Conservation (phyloP, 805 yeast species). For the Monosporozyma servazzii region DNA sequence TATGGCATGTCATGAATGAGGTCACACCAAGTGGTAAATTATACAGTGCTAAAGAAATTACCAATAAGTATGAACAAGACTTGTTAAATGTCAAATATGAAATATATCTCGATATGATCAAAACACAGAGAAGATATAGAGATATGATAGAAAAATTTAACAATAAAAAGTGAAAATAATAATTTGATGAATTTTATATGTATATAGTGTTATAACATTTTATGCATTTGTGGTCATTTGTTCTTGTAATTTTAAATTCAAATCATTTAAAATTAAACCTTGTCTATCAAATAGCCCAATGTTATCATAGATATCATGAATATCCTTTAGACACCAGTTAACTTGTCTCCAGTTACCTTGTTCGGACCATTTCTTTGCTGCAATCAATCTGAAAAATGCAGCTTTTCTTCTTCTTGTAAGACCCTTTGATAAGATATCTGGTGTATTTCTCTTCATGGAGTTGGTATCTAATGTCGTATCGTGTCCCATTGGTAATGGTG, state of each 20-base stretch:
- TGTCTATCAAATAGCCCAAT: constrained; percentile 15
- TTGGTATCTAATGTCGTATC: neutral
- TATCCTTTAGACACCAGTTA: constrained; percentile 24
- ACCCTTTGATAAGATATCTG: constrained; percentile 37
- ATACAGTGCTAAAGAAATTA: constrained; percentile 53
- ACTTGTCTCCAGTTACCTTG: constrained; percentile 27
- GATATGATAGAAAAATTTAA: constrained; percentile 48
- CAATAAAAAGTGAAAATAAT: neutral
- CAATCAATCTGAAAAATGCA: constrained; percentile 64
- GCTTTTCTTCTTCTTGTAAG: constrained; percentile 62
- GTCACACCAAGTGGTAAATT: constrained; percentile 79
- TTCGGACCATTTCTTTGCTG: constrained; percentile 63
- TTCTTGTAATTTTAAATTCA: constrained; percentile 9
- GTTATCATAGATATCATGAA: constrained; percentile 25
- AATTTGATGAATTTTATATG: neutral
- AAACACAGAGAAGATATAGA: constrained; percentile 71
- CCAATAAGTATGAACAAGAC: constrained; percentile 52
- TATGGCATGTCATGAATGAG: constrained; percentile 82
- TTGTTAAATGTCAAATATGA: constrained; percentile 72
- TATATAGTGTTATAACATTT: neutral
- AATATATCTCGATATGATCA: constrained; percentile 81
- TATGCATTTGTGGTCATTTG: neutral
- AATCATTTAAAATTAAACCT: constrained; percentile 15
- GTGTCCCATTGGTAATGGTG: neutral
- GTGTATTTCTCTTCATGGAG: neutral